Evolutionary conservation across 306 rosid genomes (phyloP).

Genomic region (Vicia villosa): DNA sequence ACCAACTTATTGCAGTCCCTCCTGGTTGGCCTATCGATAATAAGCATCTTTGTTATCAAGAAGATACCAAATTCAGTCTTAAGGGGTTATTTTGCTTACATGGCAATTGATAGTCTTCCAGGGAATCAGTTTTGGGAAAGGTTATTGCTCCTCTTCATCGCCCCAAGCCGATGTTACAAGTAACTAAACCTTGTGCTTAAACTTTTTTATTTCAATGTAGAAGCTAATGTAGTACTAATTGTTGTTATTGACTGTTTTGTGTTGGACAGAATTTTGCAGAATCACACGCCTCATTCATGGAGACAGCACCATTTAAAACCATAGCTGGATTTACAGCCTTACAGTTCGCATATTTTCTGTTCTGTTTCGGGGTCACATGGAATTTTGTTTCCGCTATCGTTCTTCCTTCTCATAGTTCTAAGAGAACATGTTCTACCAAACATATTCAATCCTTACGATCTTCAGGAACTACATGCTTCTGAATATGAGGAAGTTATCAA

Average conservation of each 20-base stretch:
- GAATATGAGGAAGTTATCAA: slow-evolving; percentile 85
- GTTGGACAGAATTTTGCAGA: slow-evolving; percentile 71
- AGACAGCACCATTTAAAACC: slow-evolving; percentile 76
- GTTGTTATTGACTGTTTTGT: slow-evolving; percentile 12
- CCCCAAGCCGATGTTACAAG: slow-evolving; percentile 78
- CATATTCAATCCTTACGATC: slow-evolving; percentile 53
- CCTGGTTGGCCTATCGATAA: slow-evolving; percentile 61
- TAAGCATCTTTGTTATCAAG: slow-evolving; percentile 64
- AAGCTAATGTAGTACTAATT: background rate
- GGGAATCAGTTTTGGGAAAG: slow-evolving; percentile 98
- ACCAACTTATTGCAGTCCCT: slow-evolving; percentile 80
- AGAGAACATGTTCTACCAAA: slow-evolving; percentile 80
- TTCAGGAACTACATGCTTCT: slow-evolving; percentile 88
- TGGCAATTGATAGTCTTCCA: slow-evolving; percentile 96
- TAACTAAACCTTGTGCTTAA: slow-evolving; percentile 37
- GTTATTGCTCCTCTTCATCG: slow-evolving; percentile 70
- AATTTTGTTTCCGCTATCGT: slow-evolving; percentile 82
- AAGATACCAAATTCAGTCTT: slow-evolving; percentile 88
- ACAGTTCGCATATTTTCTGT: slow-evolving; percentile 63
- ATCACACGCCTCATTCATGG: slow-evolving; percentile 86
- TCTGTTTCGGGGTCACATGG: slow-evolving; percentile 85
- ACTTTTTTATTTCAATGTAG: background rate
- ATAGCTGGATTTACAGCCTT: slow-evolving; percentile 69
- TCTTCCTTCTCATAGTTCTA: slow-evolving; percentile 76
- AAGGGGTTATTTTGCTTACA: slow-evolving; percentile 92